phyloP scores from a whole-genome alignment of 306 rosid genomes.

The Prosopis cineraria region DNA sequence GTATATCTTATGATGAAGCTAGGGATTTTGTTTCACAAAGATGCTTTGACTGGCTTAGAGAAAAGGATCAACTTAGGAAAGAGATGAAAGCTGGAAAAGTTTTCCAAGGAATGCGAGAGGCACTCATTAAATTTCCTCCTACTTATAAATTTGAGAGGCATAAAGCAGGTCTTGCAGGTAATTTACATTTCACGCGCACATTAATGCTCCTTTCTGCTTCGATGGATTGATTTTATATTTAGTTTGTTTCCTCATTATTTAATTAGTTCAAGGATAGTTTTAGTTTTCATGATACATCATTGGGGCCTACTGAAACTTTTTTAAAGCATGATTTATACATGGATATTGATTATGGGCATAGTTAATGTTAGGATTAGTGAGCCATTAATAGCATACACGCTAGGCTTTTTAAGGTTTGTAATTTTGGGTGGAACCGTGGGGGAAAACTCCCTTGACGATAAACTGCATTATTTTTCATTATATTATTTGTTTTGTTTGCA shows the following conservation, averaged over 20 bases:
- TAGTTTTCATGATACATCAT: background rate
- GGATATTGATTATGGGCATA: too few species aligned
- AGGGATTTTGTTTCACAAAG: slow-evolving; percentile 23
- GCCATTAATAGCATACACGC: too few species aligned
- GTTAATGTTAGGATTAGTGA: too few species aligned
- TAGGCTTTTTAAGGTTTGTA: too few species aligned
- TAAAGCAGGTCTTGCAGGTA: slow-evolving; percentile 66
- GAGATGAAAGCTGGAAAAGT: slow-evolving; percentile 96
- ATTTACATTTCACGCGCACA: background rate
- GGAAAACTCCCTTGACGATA: background rate
- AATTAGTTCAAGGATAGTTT: background rate
- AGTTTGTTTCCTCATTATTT: background rate
- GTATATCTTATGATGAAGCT: slow-evolving; percentile 18
- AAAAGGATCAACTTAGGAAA: slow-evolving; percentile 71
- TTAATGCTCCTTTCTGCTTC: background rate
- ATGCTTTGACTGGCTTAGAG: slow-evolving; percentile 17
- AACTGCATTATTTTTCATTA: background rate
- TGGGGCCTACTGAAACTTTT: background rate
- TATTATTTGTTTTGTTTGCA: background rate
- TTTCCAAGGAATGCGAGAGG: slow-evolving; percentile 99
- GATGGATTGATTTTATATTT: background rate
- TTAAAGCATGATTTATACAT: too few species aligned
- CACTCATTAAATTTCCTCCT: slow-evolving; percentile 75
- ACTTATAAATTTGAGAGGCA: slow-evolving; percentile 76
- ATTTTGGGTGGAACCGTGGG: too few species aligned